Base-by-base conservation (phyloP, 1,284 basidiomycete species). In the Schizophyllum amplum region DNA sequence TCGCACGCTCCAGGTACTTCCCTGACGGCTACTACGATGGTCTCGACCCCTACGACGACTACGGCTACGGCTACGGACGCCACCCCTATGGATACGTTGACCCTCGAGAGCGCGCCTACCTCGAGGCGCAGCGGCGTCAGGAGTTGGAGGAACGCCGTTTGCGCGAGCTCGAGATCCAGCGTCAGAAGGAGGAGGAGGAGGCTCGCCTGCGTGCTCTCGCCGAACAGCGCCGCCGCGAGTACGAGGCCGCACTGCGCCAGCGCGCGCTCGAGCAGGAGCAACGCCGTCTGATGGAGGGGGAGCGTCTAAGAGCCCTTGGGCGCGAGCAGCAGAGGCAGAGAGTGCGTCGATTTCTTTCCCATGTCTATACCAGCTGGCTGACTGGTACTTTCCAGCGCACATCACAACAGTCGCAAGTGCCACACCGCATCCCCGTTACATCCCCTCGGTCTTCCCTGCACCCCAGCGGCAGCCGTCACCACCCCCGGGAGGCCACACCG, bases 1-100 rank as follows among this genome's bases (percentile, higher is more conserved):
- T 25, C 15, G 55, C 55, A 20, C 54, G 55, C 50, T 48, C 55
- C 47, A 21, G 47, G 26, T 62, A 62, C 23, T 59, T 60, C 55
- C 61, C 61, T 13, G 25, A 57, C 23, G 59, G 59, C 52, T 60
- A 62, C 46, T 50, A 50, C 48, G 48, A 50, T 20, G 61, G 57
- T 24, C 42, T 49, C 27, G 59, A n/a, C n/a, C n/a, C n/a, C n/a
- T n/a, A 62, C 5, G 53, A 53, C 53, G 58, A 61, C 47, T 55
- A 57, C 4, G 56, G 57, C 17, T 55, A 55, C 20, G 49, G 56
- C 53, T 42, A 17, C 13, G 33, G 33, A 13, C 33, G 33, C 33
- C 33, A 42, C 33, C 48, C 48, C 2, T 50, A 22, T 20, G 48
- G 48, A 5, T 61, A 62, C 53, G 15, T 61, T 23, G 49, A 22